These are phyloP conservation scores for Uronychia binucleata DNA, from an alignment of 73 alveolate species.

Conservation along the genomic window DNA sequence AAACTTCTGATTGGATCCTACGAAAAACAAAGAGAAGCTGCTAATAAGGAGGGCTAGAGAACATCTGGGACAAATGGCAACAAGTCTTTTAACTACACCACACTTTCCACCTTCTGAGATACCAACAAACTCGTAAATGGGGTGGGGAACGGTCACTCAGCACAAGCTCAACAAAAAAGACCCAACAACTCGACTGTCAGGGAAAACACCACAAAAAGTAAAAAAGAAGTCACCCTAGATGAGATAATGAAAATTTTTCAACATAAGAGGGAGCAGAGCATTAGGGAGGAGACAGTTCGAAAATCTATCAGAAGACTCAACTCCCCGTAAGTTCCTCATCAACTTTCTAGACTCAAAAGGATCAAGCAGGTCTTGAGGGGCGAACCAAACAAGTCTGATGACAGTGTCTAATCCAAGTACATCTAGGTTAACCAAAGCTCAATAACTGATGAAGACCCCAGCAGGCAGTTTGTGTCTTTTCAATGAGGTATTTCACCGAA, in stretches of 20 bases:
- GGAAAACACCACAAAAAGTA: neutral
- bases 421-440: neutral
- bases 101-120: neutral
- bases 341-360: neutral
- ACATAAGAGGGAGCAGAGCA: neutral
- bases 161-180: neutral
- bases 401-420: neutral
- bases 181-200: neutral
- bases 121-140: neutral
- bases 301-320: neutral
- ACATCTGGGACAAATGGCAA: neutral
- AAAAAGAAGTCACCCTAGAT: neutral
- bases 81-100: neutral
- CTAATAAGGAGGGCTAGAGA: neutral
- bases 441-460: no score
- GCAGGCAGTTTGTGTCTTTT: no score
- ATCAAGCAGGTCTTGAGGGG: neutral
- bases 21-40: neutral
- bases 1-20: neutral
- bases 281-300: neutral
- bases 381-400: neutral
- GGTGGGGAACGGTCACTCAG: neutral
- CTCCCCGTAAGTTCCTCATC: neutral
- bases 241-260: neutral
- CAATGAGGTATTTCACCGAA: neutral